Evolutionary conservation across 345 rosid species (phyloP), one percentile per base, ranked within the genome.

Genomic region (Gossypium turneri): DNA sequence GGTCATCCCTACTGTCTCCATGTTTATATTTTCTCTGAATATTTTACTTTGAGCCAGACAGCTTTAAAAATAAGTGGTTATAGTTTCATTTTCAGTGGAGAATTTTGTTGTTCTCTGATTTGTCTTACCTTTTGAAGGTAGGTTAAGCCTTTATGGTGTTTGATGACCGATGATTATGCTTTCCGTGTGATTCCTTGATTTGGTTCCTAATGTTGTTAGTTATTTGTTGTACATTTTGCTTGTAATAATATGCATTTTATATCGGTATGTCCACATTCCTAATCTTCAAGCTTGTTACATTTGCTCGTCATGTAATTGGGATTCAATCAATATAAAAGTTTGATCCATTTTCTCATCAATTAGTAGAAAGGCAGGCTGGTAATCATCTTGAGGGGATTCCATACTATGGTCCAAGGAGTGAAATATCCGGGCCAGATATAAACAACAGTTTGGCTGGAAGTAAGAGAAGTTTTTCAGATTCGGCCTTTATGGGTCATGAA

Each of bases 351-450:
- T 75, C 79, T 81, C 80, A 75, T 82, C 65, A 34, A 71, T 77
- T 74, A 70, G 77, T 84, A 78, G 92, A 90, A 86, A 88, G 86
- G 79, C 89, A 87, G 82, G 83, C 64, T 53, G 83, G 86, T 20
- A 91, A 73, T 83, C 94, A 90, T 83, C 90, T 91, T 24, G 94
- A 91, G 81, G 98, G 97, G n/a, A 84, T 90, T 82, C 97, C 94
- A 41, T 88, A 78, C 84, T 92, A 88, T 72, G 84, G 88, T 74
- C 86, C 90, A 34, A 88, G 94, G 78, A 87, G 90, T 63, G 94
- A 90, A 20, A 77, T 84, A 61, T 91, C 95, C 41, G 87, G 88
- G 45, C 80, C 86, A 59, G 91, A 90, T 73, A 86, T 86, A 77
- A 86, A 85, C 87, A 87, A 85, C 77, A 84, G 92, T 75, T 62